These are phyloP conservation scores for Sphagnum magellanicum DNA, from an alignment of 228 moss, liverwort and hornwort species.

Conservation along the genomic window DNA sequence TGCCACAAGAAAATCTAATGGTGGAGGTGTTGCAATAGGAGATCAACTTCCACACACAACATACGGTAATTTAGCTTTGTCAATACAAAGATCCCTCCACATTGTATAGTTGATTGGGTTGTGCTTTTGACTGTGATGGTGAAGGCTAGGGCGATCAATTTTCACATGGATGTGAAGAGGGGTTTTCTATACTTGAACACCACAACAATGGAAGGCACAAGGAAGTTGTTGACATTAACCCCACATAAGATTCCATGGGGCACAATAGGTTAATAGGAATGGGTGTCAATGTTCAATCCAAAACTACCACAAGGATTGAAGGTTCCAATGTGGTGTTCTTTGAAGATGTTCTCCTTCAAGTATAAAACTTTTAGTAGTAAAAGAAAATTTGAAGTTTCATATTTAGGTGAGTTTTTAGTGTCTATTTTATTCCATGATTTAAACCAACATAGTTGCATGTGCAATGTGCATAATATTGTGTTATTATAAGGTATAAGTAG, in stretches of 20 bases:
- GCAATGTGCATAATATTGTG: too few species aligned
- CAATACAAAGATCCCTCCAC: background rate
- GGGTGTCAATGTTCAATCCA: background rate
- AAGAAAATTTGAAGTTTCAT: too few species aligned
- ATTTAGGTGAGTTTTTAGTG: too few species aligned
- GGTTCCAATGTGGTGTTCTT: too few species aligned
- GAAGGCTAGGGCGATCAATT: background rate
- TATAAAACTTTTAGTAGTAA: too few species aligned
- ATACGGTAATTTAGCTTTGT: background rate
- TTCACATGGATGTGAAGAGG: background rate
- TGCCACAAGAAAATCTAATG: too few species aligned
- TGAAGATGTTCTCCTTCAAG: too few species aligned
- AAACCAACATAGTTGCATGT: too few species aligned
- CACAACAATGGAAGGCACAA: background rate
- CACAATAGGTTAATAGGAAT: background rate
- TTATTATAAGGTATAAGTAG: too few species aligned
- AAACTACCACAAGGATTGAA: too few species aligned
- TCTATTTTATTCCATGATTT: too few species aligned
- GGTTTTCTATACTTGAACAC: background rate
- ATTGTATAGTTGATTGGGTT: background rate
- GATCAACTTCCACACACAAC: background rate
- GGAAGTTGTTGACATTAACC: background rate
- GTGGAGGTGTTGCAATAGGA: background rate
- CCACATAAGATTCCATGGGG: background rate
- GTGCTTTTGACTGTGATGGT: background rate